A percentile compares a stretch with the other conserved stretches of the same genome.
Conservation (phyloP, 2,329 filamentous ascomycete species). For the Sporothrix euskadiensis region DNA sequence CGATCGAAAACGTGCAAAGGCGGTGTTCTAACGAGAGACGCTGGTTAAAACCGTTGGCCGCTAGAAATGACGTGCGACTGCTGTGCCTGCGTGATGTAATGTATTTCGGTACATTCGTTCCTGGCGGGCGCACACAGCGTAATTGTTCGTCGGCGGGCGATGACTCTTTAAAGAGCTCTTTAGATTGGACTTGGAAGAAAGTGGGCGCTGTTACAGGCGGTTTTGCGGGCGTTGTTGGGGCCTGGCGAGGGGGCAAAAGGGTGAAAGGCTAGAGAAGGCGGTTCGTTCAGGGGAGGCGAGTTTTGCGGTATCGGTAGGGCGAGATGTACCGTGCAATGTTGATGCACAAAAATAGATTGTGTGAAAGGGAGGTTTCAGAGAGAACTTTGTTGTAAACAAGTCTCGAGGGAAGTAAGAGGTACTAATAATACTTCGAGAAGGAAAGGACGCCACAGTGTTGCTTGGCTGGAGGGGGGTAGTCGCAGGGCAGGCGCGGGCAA, state of each 20-base stretch:
- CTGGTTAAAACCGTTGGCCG: not conserved
- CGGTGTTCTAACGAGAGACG: not conserved
- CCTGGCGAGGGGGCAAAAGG: not conserved
- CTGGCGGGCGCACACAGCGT: not conserved
- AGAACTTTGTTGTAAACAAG: not conserved
- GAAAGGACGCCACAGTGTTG: slow-evolving; percentile 14
- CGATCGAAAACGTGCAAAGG: slow-evolving; percentile 10
- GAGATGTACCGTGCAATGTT: not conserved
- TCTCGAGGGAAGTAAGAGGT: slow-evolving; percentile 9
- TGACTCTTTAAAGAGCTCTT: not conserved
- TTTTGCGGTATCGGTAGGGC: not conserved
- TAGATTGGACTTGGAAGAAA: not conserved
- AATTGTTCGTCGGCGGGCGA: not conserved
- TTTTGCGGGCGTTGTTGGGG: not conserved
- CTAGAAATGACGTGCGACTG: slow-evolving; percentile 9
- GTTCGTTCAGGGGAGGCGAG: slow-evolving; percentile 9
- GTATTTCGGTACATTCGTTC: slow-evolving; percentile 24
- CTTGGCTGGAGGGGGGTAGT: not conserved
- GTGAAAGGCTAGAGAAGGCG: not conserved
- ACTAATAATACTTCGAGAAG: slow-evolving; percentile 12
- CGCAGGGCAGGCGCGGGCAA: slow-evolving; percentile 14
- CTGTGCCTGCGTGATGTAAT: not conserved
- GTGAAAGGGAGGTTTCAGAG: not conserved
- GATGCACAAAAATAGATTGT: slow-evolving; percentile 14
- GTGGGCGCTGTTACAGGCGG: not conserved